Evolutionary conservation across 352 stramenopile species (phyloP).

Genomic region (Phytophthora agathidicida): DNA sequence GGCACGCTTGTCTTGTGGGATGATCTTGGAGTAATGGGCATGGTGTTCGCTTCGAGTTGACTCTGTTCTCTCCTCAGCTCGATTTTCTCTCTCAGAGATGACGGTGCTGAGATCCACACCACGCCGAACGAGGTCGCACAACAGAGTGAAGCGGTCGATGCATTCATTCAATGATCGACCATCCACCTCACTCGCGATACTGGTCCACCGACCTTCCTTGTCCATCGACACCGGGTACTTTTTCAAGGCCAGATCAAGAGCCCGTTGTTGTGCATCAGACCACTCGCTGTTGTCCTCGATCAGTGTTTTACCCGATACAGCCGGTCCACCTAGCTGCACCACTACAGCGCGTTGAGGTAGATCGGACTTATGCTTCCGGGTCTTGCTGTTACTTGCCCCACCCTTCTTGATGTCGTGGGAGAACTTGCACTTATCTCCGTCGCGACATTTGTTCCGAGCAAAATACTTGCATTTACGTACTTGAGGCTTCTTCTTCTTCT

Average conservation of each 20-base stretch:
- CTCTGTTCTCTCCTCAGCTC: constrained; percentile 6
- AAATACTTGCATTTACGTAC: constrained; percentile 54
- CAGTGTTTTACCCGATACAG: not conserved
- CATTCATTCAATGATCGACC: constrained; percentile 72
- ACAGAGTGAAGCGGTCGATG: constrained; percentile 72
- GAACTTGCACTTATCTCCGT: constrained; percentile 66
- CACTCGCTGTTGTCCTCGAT: constrained; percentile 39
- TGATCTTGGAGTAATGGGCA: constrained; percentile 47
- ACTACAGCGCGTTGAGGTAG: constrained; percentile 6
- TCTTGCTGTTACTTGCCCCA: not conserved
- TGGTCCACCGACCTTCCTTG: constrained; percentile 63
- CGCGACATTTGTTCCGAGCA: constrained; percentile 42
- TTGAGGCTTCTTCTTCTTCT: constrained; percentile 25
- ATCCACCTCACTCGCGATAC: constrained; percentile 65
- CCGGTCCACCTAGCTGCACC: constrained; percentile 13
- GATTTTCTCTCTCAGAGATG: not conserved
- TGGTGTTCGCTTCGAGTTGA: constrained; percentile 13
- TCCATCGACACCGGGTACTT: constrained; percentile 68
- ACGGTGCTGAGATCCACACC: constrained; percentile 4
- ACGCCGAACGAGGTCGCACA: constrained; percentile 51
- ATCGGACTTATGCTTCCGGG: not conserved
- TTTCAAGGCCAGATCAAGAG: constrained; percentile 66
- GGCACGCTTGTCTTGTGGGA: constrained; percentile 39
- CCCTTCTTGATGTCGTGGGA: constrained; percentile 33
- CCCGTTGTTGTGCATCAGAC: constrained; percentile 59